Conservation (phyloP, 2,329 filamentous ascomycete species). For the Aaosphaeria arxii region DNA sequence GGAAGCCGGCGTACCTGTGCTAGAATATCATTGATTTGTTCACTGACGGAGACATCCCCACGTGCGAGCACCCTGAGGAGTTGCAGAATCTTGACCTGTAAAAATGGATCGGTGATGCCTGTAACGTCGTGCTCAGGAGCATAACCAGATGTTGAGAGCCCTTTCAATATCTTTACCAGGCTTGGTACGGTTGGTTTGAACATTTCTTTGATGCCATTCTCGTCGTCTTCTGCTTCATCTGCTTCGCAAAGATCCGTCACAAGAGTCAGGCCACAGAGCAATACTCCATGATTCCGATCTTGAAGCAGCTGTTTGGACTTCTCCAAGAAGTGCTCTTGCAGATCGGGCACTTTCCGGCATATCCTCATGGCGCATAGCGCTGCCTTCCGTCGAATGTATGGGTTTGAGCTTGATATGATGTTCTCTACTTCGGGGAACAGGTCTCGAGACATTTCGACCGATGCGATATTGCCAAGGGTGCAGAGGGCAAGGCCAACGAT, state of each 20-base stretch:
- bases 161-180: constrained; percentile 87
- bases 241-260: constrained; percentile 92
- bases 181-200: constrained; percentile 83
- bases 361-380: constrained; percentile 99
- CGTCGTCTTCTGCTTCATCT: constrained; percentile 88
- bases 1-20: constrained; percentile 59
- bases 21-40: constrained; percentile 97
- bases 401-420: constrained; percentile 87
- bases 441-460: constrained; percentile 96
- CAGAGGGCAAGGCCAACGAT: constrained; percentile 95
- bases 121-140: constrained; percentile 97
- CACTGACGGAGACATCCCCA: constrained; percentile 82
- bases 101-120: constrained; percentile 94
- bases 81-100: constrained; percentile 93
- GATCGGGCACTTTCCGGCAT: constrained; percentile 93
- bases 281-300: constrained; percentile 92
- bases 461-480: constrained; percentile 96
- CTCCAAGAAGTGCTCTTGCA: constrained; percentile 95
- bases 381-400: constrained; percentile 96
- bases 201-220: constrained; percentile 84
- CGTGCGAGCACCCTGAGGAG: constrained; percentile 82
- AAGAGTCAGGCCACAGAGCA: constrained; percentile 87
- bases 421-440: constrained; percentile 94
- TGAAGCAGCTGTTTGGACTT: constrained; percentile 85
- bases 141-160: constrained; percentile 90